Percentiles rank a stretch among this genome's conserved stretches.
Evolutionary conservation across 805 yeast species (phyloP).

Genomic region (Saccharomyces cerevisiae): DNA sequence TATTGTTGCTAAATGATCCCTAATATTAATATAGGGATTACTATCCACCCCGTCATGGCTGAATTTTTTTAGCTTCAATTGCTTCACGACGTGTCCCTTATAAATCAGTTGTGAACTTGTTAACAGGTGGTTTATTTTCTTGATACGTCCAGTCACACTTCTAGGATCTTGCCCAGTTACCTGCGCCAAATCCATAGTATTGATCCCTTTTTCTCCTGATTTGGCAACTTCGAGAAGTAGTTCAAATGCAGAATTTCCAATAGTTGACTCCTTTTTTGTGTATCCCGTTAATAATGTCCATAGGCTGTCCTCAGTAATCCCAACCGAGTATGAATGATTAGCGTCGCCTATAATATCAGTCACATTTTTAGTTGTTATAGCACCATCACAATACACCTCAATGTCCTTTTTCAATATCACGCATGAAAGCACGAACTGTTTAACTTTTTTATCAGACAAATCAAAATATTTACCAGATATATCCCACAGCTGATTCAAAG

Average conservation of each 20-base stretch:
- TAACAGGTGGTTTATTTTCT: slow-evolving; percentile 45
- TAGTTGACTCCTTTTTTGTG: slow-evolving; percentile 39
- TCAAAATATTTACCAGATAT: slow-evolving; percentile 6
- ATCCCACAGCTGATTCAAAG: slow-evolving; percentile 7
- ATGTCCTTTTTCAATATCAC: slow-evolving; percentile 2
- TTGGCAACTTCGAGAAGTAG: slow-evolving; percentile 54
- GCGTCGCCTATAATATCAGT: neutral
- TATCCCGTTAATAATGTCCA: slow-evolving; percentile 53
- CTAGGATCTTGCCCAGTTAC: slow-evolving; percentile 63
- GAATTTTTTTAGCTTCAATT: slow-evolving; percentile 45
- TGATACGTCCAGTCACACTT: slow-evolving; percentile 56
- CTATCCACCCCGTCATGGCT: slow-evolving; percentile 10
- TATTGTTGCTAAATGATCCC: slow-evolving; percentile 30
- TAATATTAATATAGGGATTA: slow-evolving; percentile 21
- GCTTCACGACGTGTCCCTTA: slow-evolving; percentile 46
- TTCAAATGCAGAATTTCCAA: slow-evolving; percentile 51
- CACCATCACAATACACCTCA: neutral
- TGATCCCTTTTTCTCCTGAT: slow-evolving; percentile 47
- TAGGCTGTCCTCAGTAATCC: slow-evolving; percentile 47
- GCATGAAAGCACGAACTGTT: slow-evolving; percentile 10
- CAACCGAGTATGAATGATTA: slow-evolving; percentile 11
- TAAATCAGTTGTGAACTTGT: slow-evolving; percentile 33
- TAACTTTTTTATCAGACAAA: slow-evolving; percentile 6
- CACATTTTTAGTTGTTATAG: neutral
- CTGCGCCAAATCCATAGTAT: slow-evolving; percentile 47